Evolutionary conservation across 2,329 filamentous ascomycete species (phyloP), one percentile per base, ranked within the genome.

Genomic region (Verticillium klebahnii): DNA sequence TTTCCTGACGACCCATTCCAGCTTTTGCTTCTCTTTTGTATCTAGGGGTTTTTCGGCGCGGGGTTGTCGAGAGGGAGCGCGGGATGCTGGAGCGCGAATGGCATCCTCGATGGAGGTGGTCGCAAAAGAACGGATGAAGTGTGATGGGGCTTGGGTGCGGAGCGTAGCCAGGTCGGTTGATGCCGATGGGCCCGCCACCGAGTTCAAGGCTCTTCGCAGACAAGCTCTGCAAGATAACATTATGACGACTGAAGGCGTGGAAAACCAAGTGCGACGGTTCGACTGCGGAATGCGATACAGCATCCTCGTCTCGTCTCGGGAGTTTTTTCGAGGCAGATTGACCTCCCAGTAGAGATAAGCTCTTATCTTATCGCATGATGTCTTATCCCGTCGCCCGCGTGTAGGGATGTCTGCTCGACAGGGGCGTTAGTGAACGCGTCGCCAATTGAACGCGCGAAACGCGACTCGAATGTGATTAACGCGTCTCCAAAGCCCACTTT

Each of bases 1-100:
- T 68, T 81, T 83, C 40, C 78, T 78, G 56, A 80, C 77, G 17
- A 71, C 74, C 59, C 75, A 73, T 61, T 77, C 70, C 15, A 77
- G 65, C 67, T 67, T 69, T 55, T 73, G 67, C 19, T 32, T 64
- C 57, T 61, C 62, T 62, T 66, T 71, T 60, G 65, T 69, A 25
- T 64, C 58, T 57, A 64, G 39, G 1, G 19, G 17, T 6, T 39
- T 15, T 19, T 32, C 34, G 31, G 31, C 25, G 50, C 17, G 36
- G 19, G 23, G 56, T 25, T 59, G 40, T 36, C 50, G 57, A 40
- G 45, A 40, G 37, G 59, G 23, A 39, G 52, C 40, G 23, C 23
- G 11, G 52, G 56, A 32, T 15, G 57, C 19, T 8, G 31, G 31
- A 14, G 31, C 55, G 17, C 31, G 55, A 36, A 57, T 36, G 11